Evolutionary conservation across 1,139 yeast species (phyloP).

Genomic region (Lodderomyces orthopsilosis): DNA sequence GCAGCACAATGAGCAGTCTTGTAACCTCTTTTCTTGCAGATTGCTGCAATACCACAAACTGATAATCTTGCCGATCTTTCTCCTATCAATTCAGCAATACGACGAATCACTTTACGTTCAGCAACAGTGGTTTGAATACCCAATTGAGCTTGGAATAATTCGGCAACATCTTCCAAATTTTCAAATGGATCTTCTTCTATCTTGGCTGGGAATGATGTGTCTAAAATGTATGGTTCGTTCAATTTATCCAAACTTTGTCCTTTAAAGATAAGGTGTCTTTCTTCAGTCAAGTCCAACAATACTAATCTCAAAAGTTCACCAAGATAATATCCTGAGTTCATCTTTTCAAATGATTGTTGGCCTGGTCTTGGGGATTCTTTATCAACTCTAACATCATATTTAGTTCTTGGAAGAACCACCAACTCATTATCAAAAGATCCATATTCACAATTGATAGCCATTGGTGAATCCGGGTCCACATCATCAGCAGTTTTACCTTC

Average conservation of each 20-base stretch:
- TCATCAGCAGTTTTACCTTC: conserved; percentile 68
- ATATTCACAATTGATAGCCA: conserved; percentile 98
- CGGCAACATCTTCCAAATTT: conserved; percentile 73
- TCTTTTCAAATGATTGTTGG: conserved; percentile 93
- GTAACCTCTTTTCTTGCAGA: conserved; percentile 82
- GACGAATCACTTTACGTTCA: conserved; percentile 82
- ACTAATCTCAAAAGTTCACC: conserved; percentile 89
- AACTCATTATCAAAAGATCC: conserved; percentile 97
- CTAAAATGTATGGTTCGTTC: conserved; percentile 66
- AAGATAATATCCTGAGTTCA: conserved; percentile 94
- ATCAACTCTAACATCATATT: conserved; percentile 79
- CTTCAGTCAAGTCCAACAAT: conserved; percentile 66
- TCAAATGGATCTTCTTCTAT: conserved; percentile 91
- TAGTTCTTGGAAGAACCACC: conserved; percentile 79
- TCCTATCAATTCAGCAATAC: conserved; percentile 83
- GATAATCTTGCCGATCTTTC: conserved; percentile 91
- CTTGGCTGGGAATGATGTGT: conserved; percentile 82
- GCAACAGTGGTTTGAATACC: conserved; percentile 64
- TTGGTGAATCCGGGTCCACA: conserved; percentile 59
- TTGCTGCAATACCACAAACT: conserved; percentile 94
- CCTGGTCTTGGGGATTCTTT: conserved; percentile 92
- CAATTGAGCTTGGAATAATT: conserved; percentile 58
- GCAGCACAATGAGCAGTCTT: conserved; percentile 87
- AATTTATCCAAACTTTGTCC: conserved; percentile 62
- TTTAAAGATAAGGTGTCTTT: conserved; percentile 62